Evolutionary conservation across 2,329 filamentous ascomycete genomes (phyloP), one percentile per base, ranked within the genome.

Genomic region (Neofusicoccum sp.): DNA sequence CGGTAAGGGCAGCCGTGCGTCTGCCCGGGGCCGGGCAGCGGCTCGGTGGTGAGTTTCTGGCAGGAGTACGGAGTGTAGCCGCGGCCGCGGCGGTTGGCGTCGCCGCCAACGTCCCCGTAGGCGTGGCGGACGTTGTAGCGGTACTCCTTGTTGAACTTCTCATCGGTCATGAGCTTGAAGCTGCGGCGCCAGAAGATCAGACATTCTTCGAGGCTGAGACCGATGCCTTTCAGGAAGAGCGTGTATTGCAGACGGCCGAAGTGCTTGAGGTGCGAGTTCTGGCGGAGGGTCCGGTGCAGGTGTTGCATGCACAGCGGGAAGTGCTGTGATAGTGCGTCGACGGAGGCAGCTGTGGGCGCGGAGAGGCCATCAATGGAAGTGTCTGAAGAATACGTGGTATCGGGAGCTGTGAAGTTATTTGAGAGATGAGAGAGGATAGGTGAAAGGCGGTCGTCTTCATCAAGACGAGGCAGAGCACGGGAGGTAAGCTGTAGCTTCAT

Each of bases 141-240:
- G 78, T 99, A 98, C 72, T 97, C 92, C 72, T 97, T 98, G 77
- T 96, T 96, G 83, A 98, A 99, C 36, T 88, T 88, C 69, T 98
- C 93, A 70, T 98, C 95, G 0, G 90, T 93, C 65, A 96, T 86
- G 66, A 91, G 89, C 72, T 86, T 87, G 83, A 99, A 98, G 30
- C 84, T 82, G 64, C 86, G 84, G 9, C 95, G 88, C 95, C 95
- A 99, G 80, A 99, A 99, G 11, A 91, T 68, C 26, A 99, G 83
- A 67, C 87, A 91, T 75, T 99, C 93, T 70, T 97, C 92, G n/a
- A 99, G 80, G 64, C 85, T 91, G 30, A 99, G 80, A 0, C 95
- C 95, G 62, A 98, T 91, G 43, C 95, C 95, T 76, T 99, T 99
- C 62, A 99, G 83, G 83, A 99, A 99, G 3, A 99, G 85, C 0